Evolutionary conservation across 257 asterid genomes (phyloP), one percentile per base, ranked within the genome.

Genomic region (Forsythia viridissima): DNA sequence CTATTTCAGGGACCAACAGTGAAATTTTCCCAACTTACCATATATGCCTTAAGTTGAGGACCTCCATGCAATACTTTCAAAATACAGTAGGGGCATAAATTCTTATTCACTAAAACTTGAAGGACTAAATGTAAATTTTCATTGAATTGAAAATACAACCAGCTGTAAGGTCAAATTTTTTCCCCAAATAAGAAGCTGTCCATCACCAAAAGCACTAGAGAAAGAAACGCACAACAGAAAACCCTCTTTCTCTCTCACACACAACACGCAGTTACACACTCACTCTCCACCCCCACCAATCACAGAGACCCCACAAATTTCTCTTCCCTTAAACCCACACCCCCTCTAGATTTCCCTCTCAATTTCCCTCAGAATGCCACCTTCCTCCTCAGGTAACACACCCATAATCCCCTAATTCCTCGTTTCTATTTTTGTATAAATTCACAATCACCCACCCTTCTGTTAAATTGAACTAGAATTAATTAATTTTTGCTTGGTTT

Each of bases 381-480:
- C 94, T 90, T 92, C 97, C 83, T 88, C 97, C 82, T 86, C 97
- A 88, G 97, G 97, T 89, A 83, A 77, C 69, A 24, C 57, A 43
- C 70, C 70, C 55, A 11, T 8, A 57, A 30, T 39, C 9, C 66
- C 34, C 74, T 77, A 52, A 21, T 10, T 52, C 66, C 65, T 61
- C 20, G 38, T 38, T 80, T 46, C 9, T 70, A 67, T 18, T 12
- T 48, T 48, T 48, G n/a, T 48, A 48, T 48, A 13, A 12, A 13
- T 48, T 13, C n/a, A 11, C 57, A 48, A 13, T 48, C 57, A 44
- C 1, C 16, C 3, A 11, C 16, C 52, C 52, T 44, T 44, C 52
- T 10, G 52, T 71, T 8, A 36, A 6, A 5, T 63, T 38, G 48
- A 43, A 70, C 80, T 80, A 61, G 6, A 55, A 80, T 82, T 76